phyloP scores from a whole-genome alignment of 1,284 basidiomycete genomes.

The Mycosarcoma maydis region DNA sequence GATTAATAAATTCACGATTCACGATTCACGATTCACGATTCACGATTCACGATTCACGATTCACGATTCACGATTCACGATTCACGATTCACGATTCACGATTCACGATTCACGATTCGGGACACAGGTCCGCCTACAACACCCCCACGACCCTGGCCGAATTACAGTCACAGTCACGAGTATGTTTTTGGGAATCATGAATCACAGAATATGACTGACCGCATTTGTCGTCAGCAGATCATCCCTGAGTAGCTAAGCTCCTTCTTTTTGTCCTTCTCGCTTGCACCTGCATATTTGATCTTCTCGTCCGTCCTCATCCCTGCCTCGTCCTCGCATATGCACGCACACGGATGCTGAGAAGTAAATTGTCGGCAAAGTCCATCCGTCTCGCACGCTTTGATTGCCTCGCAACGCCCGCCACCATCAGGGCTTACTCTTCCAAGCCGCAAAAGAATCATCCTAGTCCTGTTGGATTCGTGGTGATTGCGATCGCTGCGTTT shows the following conservation, averaged over 20 bases:
- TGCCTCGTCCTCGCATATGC: background rate
- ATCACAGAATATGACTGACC: no score
- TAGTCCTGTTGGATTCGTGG: slow-evolving; percentile 54
- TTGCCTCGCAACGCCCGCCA: slow-evolving; percentile 10
- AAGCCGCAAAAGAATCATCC: slow-evolving; percentile 44
- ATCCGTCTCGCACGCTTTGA: slow-evolving; percentile 32
- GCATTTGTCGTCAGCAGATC: slow-evolving; percentile 1
- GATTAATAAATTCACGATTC: no score
- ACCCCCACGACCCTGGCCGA: no score
- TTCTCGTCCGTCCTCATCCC: background rate
- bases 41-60: no score
- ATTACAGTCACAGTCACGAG: no score
- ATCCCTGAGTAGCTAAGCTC: background rate
- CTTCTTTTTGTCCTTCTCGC: background rate
- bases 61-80: no score
- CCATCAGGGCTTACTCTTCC: slow-evolving; percentile 19
- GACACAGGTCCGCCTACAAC: no score
- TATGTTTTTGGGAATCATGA: no score
- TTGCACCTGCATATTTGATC: background rate
- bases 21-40: no score
- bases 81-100: no score
- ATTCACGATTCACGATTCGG: no score
- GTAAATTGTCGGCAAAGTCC: slow-evolving; percentile 12
- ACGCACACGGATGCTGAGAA: slow-evolving; percentile 25
- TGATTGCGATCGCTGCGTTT: slow-evolving; percentile 52